phyloP scores from a whole-genome alignment of 192 early-diverging fungal species.

The Paraglomus brasilianum region DNA sequence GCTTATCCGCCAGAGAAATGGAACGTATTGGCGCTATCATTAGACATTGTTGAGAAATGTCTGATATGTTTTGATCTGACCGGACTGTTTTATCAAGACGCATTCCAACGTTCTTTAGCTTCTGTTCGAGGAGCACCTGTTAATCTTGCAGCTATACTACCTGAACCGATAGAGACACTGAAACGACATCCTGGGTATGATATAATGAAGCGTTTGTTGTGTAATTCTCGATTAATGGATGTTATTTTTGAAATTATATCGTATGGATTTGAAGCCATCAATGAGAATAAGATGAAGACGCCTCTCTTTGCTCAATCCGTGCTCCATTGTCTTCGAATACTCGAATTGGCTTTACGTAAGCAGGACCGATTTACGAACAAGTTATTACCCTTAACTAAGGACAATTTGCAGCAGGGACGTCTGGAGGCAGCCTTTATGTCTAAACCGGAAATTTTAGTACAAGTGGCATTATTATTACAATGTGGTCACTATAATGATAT shows the following conservation, averaged over 20 bases:
- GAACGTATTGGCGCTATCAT: constrained; percentile 69
- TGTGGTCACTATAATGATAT: constrained; percentile 70
- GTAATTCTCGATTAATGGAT: constrained; percentile 66
- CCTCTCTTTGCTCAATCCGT: constrained; percentile 44
- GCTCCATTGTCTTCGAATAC: constrained; percentile 55
- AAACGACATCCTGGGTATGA: constrained; percentile 85
- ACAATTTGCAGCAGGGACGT: constrained; percentile 38
- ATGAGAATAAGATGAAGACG: constrained; percentile 41
- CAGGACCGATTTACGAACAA: constrained; percentile 74
- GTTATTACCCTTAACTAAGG: constrained; percentile 58
- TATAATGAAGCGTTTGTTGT: constrained; percentile 73
- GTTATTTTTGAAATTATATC: constrained; percentile 69
- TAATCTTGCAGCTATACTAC: constrained; percentile 31
- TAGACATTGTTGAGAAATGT: constrained; percentile 78
- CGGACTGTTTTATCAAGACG: constrained; percentile 27
- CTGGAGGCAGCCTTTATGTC: constrained; percentile 81
- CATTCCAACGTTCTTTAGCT: constrained; percentile 29
- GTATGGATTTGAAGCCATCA: constrained; percentile 60
- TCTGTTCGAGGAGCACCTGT: constrained; percentile 26
- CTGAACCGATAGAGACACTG: constrained; percentile 43
- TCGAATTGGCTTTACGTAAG: constrained; percentile 65
- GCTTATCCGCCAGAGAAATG: constrained; percentile 69
- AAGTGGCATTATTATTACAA: constrained; percentile 71
- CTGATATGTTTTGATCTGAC: constrained; percentile 73
- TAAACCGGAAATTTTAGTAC: constrained; percentile 63